These are phyloP conservation scores for Cystofilobasidium macerans DNA, from an alignment of 768 basidiomycete genomes.

Conservation along the genomic window DNA sequence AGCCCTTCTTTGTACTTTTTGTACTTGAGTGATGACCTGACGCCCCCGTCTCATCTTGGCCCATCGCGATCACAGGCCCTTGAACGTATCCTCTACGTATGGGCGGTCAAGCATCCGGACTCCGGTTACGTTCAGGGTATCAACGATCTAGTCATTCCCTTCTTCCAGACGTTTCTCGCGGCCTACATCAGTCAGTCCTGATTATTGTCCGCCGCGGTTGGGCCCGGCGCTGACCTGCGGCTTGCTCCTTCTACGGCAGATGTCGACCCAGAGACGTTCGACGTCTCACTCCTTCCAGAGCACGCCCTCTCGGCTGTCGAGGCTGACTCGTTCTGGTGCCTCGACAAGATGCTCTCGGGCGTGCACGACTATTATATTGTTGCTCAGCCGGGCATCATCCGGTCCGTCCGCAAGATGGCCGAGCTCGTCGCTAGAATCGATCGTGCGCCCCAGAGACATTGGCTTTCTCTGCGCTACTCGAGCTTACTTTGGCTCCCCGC, in stretches of 20 bases:
- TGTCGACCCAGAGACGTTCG: constrained; percentile 78
- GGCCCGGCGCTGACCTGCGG: neutral
- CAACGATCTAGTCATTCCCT: constrained; percentile 94
- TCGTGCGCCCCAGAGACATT: constrained; percentile 30
- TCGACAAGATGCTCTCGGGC: constrained; percentile 85
- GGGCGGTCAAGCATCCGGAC: constrained; percentile 97
- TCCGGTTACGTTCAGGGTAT: constrained; percentile 99
- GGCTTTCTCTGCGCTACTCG: neutral
- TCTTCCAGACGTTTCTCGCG: constrained; percentile 92
- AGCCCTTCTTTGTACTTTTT: neutral
- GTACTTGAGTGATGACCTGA: neutral
- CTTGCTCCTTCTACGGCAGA: constrained; percentile 44
- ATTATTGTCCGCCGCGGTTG: neutral
- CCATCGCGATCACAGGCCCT: constrained; percentile 50
- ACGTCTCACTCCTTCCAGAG: constrained; percentile 62
- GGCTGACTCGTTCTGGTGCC: constrained; percentile 97
- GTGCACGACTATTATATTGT: constrained; percentile 98
- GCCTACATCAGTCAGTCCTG: constrained; percentile 72
- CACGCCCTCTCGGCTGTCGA: constrained; percentile 72
- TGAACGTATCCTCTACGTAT: constrained; percentile 91
- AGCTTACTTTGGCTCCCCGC: neutral
- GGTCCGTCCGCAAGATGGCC: constrained; percentile 85
- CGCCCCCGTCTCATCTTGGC: no score
- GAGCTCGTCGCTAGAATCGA: constrained; percentile 57
- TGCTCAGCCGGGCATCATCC: constrained; percentile 89